phyloP scores from a whole-genome alignment of 2,329 filamentous ascomycete genomes.

The Chrysosporium keratinophilum region DNA sequence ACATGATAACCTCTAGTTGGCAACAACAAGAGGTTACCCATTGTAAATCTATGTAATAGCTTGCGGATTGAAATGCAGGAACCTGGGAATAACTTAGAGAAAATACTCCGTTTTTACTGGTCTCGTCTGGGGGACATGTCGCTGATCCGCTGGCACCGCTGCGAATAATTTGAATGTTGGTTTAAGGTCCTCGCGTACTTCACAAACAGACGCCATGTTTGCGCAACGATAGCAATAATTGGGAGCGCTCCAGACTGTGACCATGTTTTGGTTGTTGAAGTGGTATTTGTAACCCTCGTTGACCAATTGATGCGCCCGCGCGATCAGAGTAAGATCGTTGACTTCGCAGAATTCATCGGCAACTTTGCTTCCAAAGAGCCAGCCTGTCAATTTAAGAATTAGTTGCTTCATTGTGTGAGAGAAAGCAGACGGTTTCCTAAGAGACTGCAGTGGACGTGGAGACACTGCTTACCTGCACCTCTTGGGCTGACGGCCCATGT shows the following conservation, averaged over 20 bases:
- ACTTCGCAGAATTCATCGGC: conserved; percentile 95
- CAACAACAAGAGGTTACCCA: too few relatives aligned
- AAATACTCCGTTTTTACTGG: conserved; percentile 42
- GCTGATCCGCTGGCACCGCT: conserved; percentile 38
- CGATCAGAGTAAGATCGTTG: conserved; percentile 91
- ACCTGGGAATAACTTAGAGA: conserved; percentile 23
- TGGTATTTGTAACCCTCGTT: conserved; percentile 99
- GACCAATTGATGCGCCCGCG: conserved; percentile 91
- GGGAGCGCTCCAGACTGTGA: conserved; percentile 80
- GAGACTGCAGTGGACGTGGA: conserved; percentile 26
- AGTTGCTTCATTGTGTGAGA: background rate
- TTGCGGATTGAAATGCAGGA: too few relatives aligned
- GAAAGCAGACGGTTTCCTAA: background rate
- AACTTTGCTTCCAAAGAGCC: conserved; percentile 17
- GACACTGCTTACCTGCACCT: conserved; percentile 55
- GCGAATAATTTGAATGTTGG: conserved; percentile 64
- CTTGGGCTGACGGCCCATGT: conserved; percentile 85
- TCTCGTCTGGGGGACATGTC: conserved; percentile 36
- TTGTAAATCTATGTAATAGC: too few relatives aligned
- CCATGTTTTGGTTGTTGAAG: conserved; percentile 92
- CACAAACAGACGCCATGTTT: conserved; percentile 81
- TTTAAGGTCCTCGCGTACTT: conserved; percentile 70
- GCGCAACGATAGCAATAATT: conserved; percentile 99
- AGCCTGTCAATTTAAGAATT: conserved; percentile 11
- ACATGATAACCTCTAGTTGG: too few relatives aligned